phyloP scores from a whole-genome alignment of 371 early-diverging fungal genomes.

The Rhizopus arrhizus region DNA sequence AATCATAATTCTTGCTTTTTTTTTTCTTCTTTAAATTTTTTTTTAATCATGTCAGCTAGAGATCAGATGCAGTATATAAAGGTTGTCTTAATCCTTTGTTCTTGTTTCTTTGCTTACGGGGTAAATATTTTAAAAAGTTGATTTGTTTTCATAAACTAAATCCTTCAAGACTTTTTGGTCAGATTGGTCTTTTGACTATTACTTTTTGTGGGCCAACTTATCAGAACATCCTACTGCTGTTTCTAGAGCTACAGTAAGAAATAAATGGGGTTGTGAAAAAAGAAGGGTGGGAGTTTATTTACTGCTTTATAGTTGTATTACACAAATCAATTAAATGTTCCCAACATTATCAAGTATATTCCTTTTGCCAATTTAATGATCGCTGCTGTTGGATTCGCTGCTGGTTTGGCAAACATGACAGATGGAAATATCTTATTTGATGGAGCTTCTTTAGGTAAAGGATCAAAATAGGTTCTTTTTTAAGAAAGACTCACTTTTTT shows the following conservation, averaged over 20 bases:
- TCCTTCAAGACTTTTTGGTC: slow-evolving; percentile 46
- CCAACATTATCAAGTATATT: slow-evolving; percentile 51
- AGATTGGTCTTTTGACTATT: slow-evolving; percentile 55
- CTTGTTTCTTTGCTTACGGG: slow-evolving; percentile 55
- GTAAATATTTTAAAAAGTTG: slow-evolving; percentile 18
- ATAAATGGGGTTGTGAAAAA: too few relatives aligned
- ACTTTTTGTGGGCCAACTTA: slow-evolving; percentile 50
- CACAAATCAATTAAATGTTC: slow-evolving; percentile 39
- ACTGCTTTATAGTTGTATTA: slow-evolving; percentile 39
- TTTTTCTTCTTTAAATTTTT: background rate
- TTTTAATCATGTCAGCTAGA: slow-evolving; percentile 21
- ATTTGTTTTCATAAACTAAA: background rate
- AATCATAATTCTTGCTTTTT: background rate
- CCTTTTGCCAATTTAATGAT: slow-evolving; percentile 50
- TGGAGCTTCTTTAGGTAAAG: slow-evolving; percentile 52
- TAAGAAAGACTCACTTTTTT: background rate
- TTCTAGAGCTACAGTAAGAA: slow-evolving; percentile 44
- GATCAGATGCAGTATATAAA: slow-evolving; percentile 49
- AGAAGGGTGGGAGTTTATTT: background rate
- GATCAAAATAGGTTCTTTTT: background rate
- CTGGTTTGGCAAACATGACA: slow-evolving; percentile 52
- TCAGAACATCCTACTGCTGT: slow-evolving; percentile 47
- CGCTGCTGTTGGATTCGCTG: slow-evolving; percentile 49
- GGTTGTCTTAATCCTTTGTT: slow-evolving; percentile 49
- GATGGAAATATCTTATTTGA: slow-evolving; percentile 52